These are phyloP conservation scores for Hyphochytrium catenoides DNA, from an alignment of 352 stramenopile species.

Conservation along the genomic window DNA sequence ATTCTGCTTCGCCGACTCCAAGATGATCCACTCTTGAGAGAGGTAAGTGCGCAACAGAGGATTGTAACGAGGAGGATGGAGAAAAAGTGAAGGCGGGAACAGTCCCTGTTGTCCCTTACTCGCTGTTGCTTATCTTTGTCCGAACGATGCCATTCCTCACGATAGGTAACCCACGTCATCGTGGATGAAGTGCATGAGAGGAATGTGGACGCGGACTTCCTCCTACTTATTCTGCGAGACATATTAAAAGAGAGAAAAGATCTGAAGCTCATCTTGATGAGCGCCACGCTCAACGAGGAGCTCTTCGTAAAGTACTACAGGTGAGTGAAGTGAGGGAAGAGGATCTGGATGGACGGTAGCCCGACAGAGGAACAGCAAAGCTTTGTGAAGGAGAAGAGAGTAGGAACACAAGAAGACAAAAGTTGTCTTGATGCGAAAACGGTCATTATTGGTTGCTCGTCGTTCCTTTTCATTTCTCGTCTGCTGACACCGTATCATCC, in stretches of 20 bases:
- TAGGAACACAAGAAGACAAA: no score
- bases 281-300: constrained; percentile 75
- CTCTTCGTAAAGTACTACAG: constrained; percentile 67
- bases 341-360: constrained; percentile 4
- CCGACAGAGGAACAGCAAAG: no score
- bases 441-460: not conserved
- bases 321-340: constrained; percentile 9
- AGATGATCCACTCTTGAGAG: constrained; percentile 18
- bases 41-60: constrained; percentile 11
- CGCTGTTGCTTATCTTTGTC: no score
- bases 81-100: constrained; percentile 14
- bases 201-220: constrained; percentile 85
- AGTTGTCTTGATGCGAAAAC: not conserved
- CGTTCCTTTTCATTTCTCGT: constrained; percentile 1
- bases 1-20: constrained; percentile 78
- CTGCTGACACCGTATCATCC: not conserved
- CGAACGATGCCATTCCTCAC: no score
- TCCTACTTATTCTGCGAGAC: constrained; percentile 73
- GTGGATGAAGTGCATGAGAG: constrained; percentile 98
- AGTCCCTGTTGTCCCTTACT: no score
- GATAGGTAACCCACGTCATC: constrained; percentile 79
- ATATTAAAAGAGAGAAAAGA: constrained; percentile 34
- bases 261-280: constrained; percentile 85
- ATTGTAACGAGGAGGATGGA: constrained; percentile 9
- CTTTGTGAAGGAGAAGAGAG: no score